phyloP scores from a whole-genome alignment of 129 eudicot species.

The Tagetes erecta region DNA sequence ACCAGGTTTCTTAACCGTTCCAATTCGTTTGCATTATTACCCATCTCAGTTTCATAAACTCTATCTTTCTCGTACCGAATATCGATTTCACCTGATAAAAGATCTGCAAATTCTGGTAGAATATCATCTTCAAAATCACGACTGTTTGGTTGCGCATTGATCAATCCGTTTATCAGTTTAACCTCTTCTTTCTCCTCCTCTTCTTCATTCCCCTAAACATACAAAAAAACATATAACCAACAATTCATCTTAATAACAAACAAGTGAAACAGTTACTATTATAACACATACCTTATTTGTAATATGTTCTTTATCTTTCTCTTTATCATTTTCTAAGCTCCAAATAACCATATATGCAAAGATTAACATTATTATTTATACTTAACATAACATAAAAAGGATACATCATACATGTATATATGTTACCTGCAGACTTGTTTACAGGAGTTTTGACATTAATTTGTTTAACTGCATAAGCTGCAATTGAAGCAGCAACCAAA shows the following conservation, averaged over 20 bases:
- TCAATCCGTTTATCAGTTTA: conserved; percentile 73
- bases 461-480: conserved; percentile 92
- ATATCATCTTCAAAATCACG: conserved; percentile 80
- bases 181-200: conserved; percentile 98
- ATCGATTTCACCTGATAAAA: conserved; percentile 91
- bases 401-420: too few relatives aligned
- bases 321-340: conserved; percentile 46
- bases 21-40: conserved; percentile 65
- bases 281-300: too few relatives aligned
- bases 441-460: conserved; percentile 43
- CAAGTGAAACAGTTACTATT: too few relatives aligned
- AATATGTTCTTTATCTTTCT: too few relatives aligned
- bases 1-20: conserved; percentile 77
- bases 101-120: conserved; percentile 76
- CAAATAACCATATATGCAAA: conserved; percentile 24
- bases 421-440: conserved; percentile 47
- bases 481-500: conserved; percentile 94
- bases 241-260: too few relatives aligned
- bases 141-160: conserved; percentile 57
- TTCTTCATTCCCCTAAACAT: conserved; percentile 26
- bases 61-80: conserved; percentile 62
- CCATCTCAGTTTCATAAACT: conserved; percentile 77
- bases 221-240: too few relatives aligned
- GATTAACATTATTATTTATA: conserved; percentile 11
- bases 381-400: too few relatives aligned